phyloP scores from a whole-genome alignment of 305 asterid genomes.

The Fraxinus sp. region DNA sequence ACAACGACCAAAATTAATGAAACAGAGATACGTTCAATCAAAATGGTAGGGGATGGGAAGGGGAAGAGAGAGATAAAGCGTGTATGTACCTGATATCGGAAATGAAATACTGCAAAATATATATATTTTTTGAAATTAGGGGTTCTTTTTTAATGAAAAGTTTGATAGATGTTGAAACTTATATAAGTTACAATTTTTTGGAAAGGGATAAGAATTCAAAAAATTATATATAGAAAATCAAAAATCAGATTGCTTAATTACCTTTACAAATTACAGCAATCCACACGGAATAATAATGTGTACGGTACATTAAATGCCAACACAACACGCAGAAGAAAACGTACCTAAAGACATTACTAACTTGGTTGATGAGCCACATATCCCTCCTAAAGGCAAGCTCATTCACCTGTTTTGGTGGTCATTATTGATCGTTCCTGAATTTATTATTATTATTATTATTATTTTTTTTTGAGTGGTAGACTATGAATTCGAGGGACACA shows the following conservation, averaged over 20 bases:
- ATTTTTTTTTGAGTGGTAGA: background rate
- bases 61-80: background rate
- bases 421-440: background rate
- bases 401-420: background rate
- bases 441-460: background rate
- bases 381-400: constrained; percentile 49
- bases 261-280: background rate
- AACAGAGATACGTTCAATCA: background rate
- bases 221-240: background rate
- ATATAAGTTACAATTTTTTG: background rate
- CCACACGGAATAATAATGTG: background rate
- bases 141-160: background rate
- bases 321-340: background rate
- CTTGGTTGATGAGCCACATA: constrained; percentile 62
- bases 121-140: no score
- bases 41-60: background rate
- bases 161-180: background rate
- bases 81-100: background rate
- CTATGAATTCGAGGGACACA: background rate
- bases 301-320: background rate
- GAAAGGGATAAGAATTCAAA: background rate
- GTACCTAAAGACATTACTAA: constrained; percentile 47
- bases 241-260: background rate
- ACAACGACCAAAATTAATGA: background rate
- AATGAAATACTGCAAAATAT: background rate